Evolutionary conservation across 208 protist species (phyloP).

Genomic region (Wallacemonas sp.): DNA sequence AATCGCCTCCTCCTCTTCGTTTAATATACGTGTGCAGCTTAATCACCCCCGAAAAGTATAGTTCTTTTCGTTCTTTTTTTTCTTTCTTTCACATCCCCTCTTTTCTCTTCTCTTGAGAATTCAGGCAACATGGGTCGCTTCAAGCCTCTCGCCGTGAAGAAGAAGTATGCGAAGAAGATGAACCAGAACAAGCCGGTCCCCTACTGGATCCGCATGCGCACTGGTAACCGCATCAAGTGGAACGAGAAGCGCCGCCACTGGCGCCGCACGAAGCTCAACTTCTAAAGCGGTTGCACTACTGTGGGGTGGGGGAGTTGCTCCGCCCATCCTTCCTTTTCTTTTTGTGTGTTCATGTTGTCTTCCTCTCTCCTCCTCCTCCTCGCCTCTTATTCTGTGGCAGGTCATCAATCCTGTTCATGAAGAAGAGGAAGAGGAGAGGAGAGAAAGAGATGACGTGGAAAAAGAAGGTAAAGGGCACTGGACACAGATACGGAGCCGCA

Average conservation of each 20-base stretch:
- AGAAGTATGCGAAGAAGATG: conserved; percentile 94
- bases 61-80: conserved; percentile 15
- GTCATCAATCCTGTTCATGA: too few species aligned
- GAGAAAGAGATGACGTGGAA: not conserved
- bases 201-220: conserved; percentile 93
- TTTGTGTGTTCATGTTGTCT: too few species aligned
- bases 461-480: too few species aligned
- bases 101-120: conserved; percentile 9
- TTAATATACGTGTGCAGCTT: too few species aligned
- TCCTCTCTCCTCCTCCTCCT: not conserved
- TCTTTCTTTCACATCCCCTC: not conserved
- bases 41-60: too few species aligned
- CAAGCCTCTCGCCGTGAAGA: conserved; percentile 92
- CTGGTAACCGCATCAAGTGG: conserved; percentile 92
- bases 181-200: conserved; percentile 94
- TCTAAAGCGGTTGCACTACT: conserved; percentile 37
- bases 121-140: conserved; percentile 78
- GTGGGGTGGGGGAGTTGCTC: not conserved
- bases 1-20: not conserved
- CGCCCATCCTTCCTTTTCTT: not conserved
- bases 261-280: conserved; percentile 95
- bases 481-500: too few species aligned
- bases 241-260: conserved; percentile 96
- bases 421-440: not conserved
- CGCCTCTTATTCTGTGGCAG: not conserved